Conservation (phyloP, 208 protist species). For the Leishmania turanica region DNA sequence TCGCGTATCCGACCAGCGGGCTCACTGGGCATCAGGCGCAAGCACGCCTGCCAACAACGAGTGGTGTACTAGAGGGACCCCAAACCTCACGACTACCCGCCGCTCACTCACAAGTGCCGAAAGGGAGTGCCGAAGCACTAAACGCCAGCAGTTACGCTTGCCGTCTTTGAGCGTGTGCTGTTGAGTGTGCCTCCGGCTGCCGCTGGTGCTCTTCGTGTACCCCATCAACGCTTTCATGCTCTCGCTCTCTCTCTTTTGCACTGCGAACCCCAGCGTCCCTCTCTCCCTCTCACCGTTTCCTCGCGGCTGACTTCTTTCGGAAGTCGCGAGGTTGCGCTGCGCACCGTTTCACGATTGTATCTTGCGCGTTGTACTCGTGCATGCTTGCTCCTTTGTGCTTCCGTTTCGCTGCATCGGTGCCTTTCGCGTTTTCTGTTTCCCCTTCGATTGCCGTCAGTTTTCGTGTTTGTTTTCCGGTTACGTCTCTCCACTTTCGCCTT, state of each 20-base stretch:
- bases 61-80: constrained; percentile 5
- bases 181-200: neutral
- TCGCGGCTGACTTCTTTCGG: neutral
- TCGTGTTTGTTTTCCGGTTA: neutral
- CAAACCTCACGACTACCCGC: neutral
- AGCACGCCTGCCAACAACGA: constrained; percentile 2
- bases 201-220: neutral
- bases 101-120: neutral
- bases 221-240: neutral
- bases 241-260: neutral
- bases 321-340: neutral
- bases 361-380: neutral
- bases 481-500: neutral
- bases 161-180: constrained; percentile 6
- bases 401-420: neutral
- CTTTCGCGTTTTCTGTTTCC: neutral
- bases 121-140: neutral
- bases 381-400: neutral
- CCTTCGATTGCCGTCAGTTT: neutral
- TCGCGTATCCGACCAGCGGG: constrained; percentile 8
- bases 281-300: neutral
- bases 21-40: constrained; percentile 1
- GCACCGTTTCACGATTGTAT: neutral
- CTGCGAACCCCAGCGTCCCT: neutral
- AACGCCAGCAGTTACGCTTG: neutral